Evolutionary conservation across 148 eudicot species (phyloP).

Genomic region (Spergularia marina): DNA sequence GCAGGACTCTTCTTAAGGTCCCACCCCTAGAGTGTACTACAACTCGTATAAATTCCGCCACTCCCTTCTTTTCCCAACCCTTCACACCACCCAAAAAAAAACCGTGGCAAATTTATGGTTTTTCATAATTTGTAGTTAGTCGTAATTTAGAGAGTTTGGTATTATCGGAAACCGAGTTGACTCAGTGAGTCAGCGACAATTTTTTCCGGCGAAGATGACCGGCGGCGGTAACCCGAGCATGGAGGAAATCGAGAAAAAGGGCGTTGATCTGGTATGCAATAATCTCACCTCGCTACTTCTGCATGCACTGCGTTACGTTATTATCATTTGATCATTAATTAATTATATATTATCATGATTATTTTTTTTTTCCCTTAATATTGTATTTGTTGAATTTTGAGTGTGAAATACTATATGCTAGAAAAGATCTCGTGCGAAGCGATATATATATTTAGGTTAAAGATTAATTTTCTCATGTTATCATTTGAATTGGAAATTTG

Average conservation of each 20-base stretch:
- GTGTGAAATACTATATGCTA: no score
- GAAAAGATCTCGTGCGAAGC: no score
- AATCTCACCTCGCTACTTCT: not conserved
- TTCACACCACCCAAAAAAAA: not conserved
- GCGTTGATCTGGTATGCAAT: slow-evolving; percentile 40
- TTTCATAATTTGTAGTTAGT: not conserved
- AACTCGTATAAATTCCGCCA: not conserved
- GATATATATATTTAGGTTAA: no score
- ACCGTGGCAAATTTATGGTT: not conserved
- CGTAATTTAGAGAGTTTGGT: no score
- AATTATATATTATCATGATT: no score
- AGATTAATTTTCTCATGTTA: no score
- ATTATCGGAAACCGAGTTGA: slow-evolving; percentile 6
- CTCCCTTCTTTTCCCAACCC: not conserved
- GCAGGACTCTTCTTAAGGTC: not conserved
- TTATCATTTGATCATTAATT: no score
- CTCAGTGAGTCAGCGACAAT: slow-evolving; percentile 10
- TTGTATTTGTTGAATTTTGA: no score
- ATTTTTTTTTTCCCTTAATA: no score
- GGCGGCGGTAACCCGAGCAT: slow-evolving; percentile 24
- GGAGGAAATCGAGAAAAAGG: slow-evolving; percentile 35
- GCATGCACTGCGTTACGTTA: not conserved
- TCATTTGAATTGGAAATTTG: no score
- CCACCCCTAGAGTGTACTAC: not conserved
- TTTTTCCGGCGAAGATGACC: slow-evolving; percentile 12